These are phyloP conservation scores for Skeletonema potamos DNA, from an alignment of 108 stramenopile species.

Conservation along the genomic window DNA sequence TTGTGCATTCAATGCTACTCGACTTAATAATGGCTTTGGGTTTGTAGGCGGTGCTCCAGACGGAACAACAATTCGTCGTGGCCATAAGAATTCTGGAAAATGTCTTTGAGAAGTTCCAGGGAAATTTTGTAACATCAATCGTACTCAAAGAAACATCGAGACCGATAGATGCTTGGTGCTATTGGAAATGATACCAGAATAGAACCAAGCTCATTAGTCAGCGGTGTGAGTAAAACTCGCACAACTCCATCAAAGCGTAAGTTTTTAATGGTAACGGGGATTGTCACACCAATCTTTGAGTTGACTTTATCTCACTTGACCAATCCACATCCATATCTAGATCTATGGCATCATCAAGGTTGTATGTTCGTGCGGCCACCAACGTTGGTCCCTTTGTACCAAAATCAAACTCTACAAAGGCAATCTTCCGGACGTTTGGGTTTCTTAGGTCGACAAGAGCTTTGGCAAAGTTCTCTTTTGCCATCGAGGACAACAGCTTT, in stretches of 20 bases:
- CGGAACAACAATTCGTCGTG: conserved; percentile 35
- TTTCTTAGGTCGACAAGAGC: conserved; percentile 9
- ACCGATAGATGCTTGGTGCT: conserved; percentile 23
- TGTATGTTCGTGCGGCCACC: conserved; percentile 30
- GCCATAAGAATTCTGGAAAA: conserved; percentile 37
- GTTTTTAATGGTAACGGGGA: conserved; percentile 37
- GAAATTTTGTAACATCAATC: conserved; percentile 30
- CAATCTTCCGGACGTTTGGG: conserved; percentile 17
- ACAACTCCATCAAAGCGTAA: conserved; percentile 33
- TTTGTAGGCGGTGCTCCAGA: background rate
- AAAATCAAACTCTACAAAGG: conserved; percentile 7
- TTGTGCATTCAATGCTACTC: conserved; percentile 6
- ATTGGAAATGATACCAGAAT: conserved; percentile 26
- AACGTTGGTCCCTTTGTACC: conserved; percentile 17
- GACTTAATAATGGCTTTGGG: conserved; percentile 1
- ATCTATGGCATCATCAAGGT: background rate
- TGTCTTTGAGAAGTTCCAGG: conserved; percentile 28
- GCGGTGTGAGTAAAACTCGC: conserved; percentile 25
- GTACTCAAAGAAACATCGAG: conserved; percentile 22
- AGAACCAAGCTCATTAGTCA: conserved; percentile 28
- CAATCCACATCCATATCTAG: conserved; percentile 13
- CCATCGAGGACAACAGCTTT: conserved; percentile 3
- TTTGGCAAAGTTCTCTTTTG: conserved; percentile 22
- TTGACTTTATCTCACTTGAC: conserved; percentile 6
- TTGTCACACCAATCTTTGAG: background rate